Conservation (phyloP, 73 alveolate species). For the Loxodes magnus region DNA sequence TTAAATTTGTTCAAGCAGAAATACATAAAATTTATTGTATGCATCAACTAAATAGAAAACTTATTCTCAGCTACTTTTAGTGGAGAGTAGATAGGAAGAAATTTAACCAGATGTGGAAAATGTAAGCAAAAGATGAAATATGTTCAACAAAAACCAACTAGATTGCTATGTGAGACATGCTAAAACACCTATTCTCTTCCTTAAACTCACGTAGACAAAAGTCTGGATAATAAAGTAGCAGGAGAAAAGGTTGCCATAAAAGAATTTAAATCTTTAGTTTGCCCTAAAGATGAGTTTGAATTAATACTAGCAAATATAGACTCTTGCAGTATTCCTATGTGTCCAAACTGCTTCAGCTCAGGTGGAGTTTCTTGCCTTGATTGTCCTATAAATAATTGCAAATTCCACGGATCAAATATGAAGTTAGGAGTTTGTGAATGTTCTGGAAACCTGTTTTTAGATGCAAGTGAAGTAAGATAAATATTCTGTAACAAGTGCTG, state of each 20-base stretch:
- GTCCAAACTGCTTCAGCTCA: constrained; percentile 28
- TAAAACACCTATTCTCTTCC: constrained; percentile 7
- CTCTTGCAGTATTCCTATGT: constrained; percentile 13
- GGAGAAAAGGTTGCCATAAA: background rate
- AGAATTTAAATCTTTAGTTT: constrained; percentile 2
- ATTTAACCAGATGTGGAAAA: constrained; percentile 33
- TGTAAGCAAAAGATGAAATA: constrained; percentile 13
- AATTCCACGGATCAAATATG: background rate
- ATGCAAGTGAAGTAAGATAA: constrained; percentile 1
- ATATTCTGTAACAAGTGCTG: background rate
- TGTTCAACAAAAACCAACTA: constrained; percentile 2
- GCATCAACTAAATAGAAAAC: constrained; percentile 23
- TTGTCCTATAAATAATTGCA: constrained; percentile 17
- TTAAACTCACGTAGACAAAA: no score
- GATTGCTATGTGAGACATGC: constrained; percentile 14
- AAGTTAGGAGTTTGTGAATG: background rate
- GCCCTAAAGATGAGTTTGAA: constrained; percentile 45
- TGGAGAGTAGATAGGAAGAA: constrained; percentile 28
- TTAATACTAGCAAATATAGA: background rate
- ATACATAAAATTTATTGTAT: constrained; percentile 43
- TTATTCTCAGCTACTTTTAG: constrained; percentile 29
- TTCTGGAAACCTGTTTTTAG: constrained; percentile 2
- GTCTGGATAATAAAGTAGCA: no score
- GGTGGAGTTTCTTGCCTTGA: background rate
- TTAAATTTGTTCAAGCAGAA: constrained; percentile 81